These are phyloP conservation scores for Chrysanthemum lavandulifolium DNA, from an alignment of 129 eudicot species.

Conservation along the genomic window DNA sequence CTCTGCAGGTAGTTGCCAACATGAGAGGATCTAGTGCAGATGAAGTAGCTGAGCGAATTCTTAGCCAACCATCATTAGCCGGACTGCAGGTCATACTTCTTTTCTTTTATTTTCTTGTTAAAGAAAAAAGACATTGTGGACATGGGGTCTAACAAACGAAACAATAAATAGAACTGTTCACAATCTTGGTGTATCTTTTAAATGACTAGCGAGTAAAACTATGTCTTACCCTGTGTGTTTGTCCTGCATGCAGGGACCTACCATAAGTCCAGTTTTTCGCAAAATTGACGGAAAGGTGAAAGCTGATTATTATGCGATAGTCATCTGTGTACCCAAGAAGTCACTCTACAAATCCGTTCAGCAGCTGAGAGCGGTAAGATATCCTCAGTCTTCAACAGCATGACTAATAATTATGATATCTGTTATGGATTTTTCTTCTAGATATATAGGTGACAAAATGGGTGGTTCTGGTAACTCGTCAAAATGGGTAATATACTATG, in stretches of 20 bases:
- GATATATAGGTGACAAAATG: background rate
- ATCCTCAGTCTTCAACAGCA: background rate
- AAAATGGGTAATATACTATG: too few species aligned
- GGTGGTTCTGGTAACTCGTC: background rate
- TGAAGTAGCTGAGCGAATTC: constrained; percentile 84
- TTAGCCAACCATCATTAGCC: constrained; percentile 74
- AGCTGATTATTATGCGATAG: constrained; percentile 86
- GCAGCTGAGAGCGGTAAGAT: constrained; percentile 85
- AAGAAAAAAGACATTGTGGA: too few species aligned
- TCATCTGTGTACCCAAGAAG: constrained; percentile 92
- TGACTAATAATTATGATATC: background rate
- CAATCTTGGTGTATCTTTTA: constrained; percentile 4
- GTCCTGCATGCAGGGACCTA: constrained; percentile 70
- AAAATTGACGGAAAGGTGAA: constrained; percentile 50
- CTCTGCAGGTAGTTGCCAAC: constrained; percentile 75
- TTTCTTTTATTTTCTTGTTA: background rate
- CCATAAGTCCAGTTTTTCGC: constrained; percentile 84
- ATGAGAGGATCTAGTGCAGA: constrained; percentile 95
- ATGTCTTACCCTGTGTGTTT: background rate
- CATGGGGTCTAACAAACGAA: background rate
- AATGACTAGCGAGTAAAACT: background rate
- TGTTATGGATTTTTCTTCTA: too few species aligned
- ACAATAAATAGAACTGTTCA: constrained; percentile 4
- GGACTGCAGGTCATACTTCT: constrained; percentile 74
- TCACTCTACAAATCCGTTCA: constrained; percentile 79